Conservation (phyloP, 306 rosid species). For the Astragalus glycyphyllos region DNA sequence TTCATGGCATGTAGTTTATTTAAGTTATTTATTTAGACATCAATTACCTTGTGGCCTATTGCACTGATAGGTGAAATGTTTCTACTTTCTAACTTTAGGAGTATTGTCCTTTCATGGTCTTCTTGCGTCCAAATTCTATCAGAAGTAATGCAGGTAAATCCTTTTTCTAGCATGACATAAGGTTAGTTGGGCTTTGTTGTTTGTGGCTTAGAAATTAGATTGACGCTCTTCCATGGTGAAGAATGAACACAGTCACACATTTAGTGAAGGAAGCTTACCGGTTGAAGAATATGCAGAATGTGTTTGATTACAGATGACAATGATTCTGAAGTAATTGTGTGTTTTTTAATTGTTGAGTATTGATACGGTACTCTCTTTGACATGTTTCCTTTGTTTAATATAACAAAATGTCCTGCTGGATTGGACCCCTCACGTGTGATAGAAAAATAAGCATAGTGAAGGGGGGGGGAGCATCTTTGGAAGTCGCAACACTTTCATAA, state of each 20-base stretch:
- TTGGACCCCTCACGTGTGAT: neutral
- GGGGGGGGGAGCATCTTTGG: neutral
- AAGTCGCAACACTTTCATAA: neutral
- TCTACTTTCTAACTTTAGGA: slow-evolving; percentile 41
- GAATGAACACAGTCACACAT: neutral
- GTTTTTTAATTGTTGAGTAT: slow-evolving; percentile 14
- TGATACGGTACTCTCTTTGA: neutral
- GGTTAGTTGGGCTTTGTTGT: slow-evolving; percentile 27
- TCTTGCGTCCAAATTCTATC: slow-evolving; percentile 25
- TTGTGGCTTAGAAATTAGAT: slow-evolving; percentile 14
- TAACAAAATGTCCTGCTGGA: neutral
- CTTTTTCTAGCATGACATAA: slow-evolving; percentile 4
- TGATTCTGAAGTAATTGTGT: neutral
- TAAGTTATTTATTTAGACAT: slow-evolving; percentile 6
- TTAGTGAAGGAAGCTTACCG: slow-evolving; percentile 11
- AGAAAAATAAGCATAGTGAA: neutral
- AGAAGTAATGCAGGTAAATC: neutral
- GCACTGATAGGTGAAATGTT: slow-evolving; percentile 3
- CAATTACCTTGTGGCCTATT: slow-evolving; percentile 18
- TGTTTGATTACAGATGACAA: neutral
- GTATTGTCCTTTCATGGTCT: slow-evolving; percentile 29
- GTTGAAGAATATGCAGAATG: slow-evolving; percentile 9
- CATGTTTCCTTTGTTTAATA: neutral
- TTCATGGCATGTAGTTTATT: slow-evolving; percentile 6
- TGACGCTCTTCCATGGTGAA: slow-evolving; percentile 26